Evolutionary conservation across 2,329 filamentous ascomycete species (phyloP).

Genomic region (Diplodia corticola): DNA sequence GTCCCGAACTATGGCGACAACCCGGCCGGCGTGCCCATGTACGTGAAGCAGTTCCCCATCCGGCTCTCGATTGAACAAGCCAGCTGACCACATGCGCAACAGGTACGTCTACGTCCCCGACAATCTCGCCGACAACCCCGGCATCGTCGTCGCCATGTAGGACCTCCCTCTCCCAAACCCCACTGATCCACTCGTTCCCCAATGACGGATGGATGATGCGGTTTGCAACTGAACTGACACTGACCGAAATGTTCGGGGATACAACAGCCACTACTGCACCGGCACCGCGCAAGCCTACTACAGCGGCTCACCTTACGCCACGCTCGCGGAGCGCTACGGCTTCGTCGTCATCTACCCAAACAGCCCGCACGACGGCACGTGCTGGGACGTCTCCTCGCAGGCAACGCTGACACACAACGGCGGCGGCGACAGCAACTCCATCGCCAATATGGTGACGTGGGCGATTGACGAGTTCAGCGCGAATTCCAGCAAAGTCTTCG

Average conservation of each 20-base stretch:
- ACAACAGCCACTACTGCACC: slow-evolving; percentile 57
- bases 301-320: slow-evolving; percentile 54
- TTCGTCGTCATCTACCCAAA: slow-evolving; percentile 62
- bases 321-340: slow-evolving; percentile 54
- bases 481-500: slow-evolving; percentile 55
- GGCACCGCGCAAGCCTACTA: slow-evolving; percentile 55
- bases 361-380: slow-evolving; percentile 54
- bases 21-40: slow-evolving; percentile 53
- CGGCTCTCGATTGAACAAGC: neutral
- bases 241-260: neutral
- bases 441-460: slow-evolving; percentile 62
- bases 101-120: slow-evolving; percentile 49
- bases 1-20: slow-evolving; percentile 49
- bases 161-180: neutral
- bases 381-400: slow-evolving; percentile 61
- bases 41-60: slow-evolving; percentile 27
- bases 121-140: slow-evolving; percentile 48
- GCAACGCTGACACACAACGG: slow-evolving; percentile 57
- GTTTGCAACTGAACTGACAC: neutral
- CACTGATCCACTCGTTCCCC: neutral
- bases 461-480: slow-evolving; percentile 54
- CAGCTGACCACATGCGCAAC: neutral
- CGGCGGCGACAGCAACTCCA: slow-evolving; percentile 57
- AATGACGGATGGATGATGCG: no score
- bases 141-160: slow-evolving; percentile 52